phyloP scores from a whole-genome alignment of 768 basidiomycete genomes.

The Leccinum ochraceum region DNA sequence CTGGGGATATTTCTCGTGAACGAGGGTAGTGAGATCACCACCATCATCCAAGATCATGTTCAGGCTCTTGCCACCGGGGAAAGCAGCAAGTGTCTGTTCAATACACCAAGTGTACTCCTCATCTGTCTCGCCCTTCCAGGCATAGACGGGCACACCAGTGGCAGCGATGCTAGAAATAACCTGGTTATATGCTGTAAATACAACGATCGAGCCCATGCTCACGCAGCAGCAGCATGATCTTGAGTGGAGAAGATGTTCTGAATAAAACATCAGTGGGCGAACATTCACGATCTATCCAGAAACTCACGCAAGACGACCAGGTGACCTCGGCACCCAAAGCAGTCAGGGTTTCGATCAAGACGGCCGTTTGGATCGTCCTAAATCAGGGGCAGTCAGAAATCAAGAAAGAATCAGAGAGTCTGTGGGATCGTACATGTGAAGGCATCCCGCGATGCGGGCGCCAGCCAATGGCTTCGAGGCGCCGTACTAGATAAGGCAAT shows the following conservation, averaged over 20 bases:
- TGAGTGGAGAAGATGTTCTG: slow-evolving; percentile 99
- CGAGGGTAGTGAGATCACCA: slow-evolving; percentile 91
- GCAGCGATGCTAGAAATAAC: slow-evolving; percentile 75
- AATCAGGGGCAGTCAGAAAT: slow-evolving; percentile 9
- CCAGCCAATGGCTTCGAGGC: slow-evolving; percentile 85
- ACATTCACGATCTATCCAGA: not conserved
- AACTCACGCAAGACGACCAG: slow-evolving; percentile 94
- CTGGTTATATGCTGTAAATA: slow-evolving; percentile 3
- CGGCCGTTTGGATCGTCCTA: slow-evolving; percentile 98
- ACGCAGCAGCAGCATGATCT: slow-evolving; percentile 98
- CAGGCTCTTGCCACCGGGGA: slow-evolving; percentile 77
- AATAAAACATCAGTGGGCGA: slow-evolving; percentile 6
- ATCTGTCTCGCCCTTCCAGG: slow-evolving; percentile 99
- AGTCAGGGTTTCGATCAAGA: slow-evolving; percentile 96
- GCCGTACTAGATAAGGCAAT: slow-evolving; percentile 57
- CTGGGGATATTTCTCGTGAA: slow-evolving; percentile 99
- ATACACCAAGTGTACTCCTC: slow-evolving; percentile 99
- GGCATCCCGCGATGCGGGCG: slow-evolving; percentile 95
- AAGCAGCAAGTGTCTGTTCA: slow-evolving; percentile 90
- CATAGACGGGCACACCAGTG: slow-evolving; percentile 97
- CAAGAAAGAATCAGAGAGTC: not conserved
- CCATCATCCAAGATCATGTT: slow-evolving; percentile 99
- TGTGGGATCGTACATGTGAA: slow-evolving; percentile 78
- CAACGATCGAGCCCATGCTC: slow-evolving; percentile 32
- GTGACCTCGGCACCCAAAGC: slow-evolving; percentile 96